Evolutionary conservation across 1,284 basidiomycete species (phyloP).

Genomic region (Rhodotorula sp.): DNA sequence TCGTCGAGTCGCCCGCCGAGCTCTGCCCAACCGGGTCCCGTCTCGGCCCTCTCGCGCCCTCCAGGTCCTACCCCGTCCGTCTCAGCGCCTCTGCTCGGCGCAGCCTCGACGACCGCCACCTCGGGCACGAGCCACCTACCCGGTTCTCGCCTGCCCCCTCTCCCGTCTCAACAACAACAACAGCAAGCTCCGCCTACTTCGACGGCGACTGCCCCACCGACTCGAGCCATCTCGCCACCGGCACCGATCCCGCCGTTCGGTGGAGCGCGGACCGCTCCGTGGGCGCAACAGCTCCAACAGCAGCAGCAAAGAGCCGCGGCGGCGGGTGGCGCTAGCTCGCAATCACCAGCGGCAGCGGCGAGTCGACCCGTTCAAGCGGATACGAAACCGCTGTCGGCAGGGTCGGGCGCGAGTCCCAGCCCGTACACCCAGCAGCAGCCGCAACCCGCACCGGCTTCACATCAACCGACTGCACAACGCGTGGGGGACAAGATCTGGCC

Average conservation of each 20-base stretch:
- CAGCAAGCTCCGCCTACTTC: slow-evolving; percentile 11
- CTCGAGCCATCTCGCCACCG: slow-evolving; percentile 32
- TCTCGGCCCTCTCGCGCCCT: not conserved
- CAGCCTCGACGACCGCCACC: slow-evolving; percentile 35
- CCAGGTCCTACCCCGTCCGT: not conserved
- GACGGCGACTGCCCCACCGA: slow-evolving; percentile 30
- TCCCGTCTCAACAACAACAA: slow-evolving; percentile 33
- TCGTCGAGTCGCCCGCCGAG: not conserved
- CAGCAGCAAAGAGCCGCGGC: slow-evolving; percentile 6
- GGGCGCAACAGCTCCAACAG: not conserved
- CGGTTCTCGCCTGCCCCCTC: not conserved
- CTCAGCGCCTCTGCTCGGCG: not conserved
- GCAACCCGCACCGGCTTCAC: no score
- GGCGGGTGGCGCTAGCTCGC: not conserved
- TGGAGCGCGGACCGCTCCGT: slow-evolving; percentile 30
- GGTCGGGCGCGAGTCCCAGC: no score
- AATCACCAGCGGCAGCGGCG: not conserved
- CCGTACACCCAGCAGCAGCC: no score
- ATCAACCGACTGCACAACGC: no score
- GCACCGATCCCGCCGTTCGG: slow-evolving; percentile 44
- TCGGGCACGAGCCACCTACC: not conserved
- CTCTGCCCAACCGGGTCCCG: not conserved
- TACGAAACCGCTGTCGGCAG: no score
- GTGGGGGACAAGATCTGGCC: no score
- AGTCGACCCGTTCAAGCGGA: no score